A percentile compares a stretch with the other conserved stretches of the same genome.
Conservation (phyloP, 2,329 filamentous ascomycete genomes). For the Leptosphaerulina australis region DNA sequence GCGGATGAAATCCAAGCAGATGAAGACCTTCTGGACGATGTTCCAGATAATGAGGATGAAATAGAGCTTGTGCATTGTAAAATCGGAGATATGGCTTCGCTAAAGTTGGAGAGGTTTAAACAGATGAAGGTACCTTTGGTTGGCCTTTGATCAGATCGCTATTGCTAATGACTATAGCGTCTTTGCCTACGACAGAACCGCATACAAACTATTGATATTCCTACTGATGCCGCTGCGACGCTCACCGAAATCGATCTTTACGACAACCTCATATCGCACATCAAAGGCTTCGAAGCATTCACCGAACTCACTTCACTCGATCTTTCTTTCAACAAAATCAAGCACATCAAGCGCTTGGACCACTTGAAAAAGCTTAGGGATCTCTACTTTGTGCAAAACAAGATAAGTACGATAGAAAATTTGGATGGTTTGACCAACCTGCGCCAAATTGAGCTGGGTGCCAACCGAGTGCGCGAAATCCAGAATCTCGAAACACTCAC, state of each 20-base stretch:
- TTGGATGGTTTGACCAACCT: conserved; percentile 76
- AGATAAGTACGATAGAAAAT: conserved; percentile 85
- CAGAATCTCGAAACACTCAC: conserved; percentile 79
- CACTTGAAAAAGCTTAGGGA: conserved; percentile 80
- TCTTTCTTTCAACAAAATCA: conserved; percentile 98
- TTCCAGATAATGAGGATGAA: conserved; percentile 59
- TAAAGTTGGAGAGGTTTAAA: conserved; percentile 83
- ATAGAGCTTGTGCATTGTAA: conserved; percentile 91
- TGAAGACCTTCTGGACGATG: conserved; percentile 64
- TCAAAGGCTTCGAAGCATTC: conserved; percentile 81
- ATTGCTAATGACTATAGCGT: conserved; percentile 52
- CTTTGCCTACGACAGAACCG: conserved; percentile 93
- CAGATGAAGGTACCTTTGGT: conserved; percentile 62
- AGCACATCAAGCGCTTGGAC: conserved; percentile 89
- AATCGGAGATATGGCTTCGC: conserved; percentile 74
- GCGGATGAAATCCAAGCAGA: conserved; percentile 44
- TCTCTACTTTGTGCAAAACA: conserved; percentile 92
- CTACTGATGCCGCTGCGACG: conserved; percentile 67
- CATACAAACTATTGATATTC: conserved; percentile 79
- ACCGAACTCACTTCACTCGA: conserved; percentile 79
- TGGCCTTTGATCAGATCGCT: not conserved
- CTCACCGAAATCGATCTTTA: conserved; percentile 91
- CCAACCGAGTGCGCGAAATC: conserved; percentile 89
- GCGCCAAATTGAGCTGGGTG: conserved; percentile 85
- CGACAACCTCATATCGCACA: conserved; percentile 90